Evolutionary conservation across 768 basidiomycete genomes (phyloP).

Genomic region (Kwoniella dejecticola): DNA sequence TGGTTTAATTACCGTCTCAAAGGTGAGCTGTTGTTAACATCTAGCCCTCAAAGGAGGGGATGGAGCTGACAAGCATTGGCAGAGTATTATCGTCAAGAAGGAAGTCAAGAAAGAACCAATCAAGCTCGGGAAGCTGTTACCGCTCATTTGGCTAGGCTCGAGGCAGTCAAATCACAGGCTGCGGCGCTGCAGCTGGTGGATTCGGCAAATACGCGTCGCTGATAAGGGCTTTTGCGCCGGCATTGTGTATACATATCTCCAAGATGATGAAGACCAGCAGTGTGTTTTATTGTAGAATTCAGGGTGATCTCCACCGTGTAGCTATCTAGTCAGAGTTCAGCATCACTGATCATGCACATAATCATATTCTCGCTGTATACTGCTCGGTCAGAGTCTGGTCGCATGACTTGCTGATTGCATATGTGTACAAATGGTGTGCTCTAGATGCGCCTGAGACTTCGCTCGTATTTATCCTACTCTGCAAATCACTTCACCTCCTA

Average conservation of each 20-base stretch:
- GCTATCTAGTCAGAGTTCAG: too few species aligned
- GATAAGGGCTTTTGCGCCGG: too few species aligned
- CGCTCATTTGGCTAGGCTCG: slow-evolving; percentile 11
- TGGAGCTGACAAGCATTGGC: slow-evolving; percentile 1
- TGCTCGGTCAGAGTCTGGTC: too few species aligned
- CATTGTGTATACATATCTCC: neutral
- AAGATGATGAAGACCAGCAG: neutral
- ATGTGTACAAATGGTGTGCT: neutral
- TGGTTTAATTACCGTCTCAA: slow-evolving; percentile 41
- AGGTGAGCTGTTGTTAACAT: slow-evolving; percentile 29
- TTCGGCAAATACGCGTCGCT: too few species aligned
- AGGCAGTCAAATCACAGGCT: neutral
- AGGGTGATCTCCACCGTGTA: too few species aligned
- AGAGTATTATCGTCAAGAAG: slow-evolving; percentile 29
- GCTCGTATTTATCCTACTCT: slow-evolving; percentile 62
- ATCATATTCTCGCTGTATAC: too few species aligned
- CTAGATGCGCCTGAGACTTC: neutral
- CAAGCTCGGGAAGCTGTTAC: slow-evolving; percentile 5
- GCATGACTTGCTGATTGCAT: neutral
- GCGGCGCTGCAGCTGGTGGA: too few species aligned
- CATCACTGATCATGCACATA: too few species aligned
- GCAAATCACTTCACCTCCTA: slow-evolving; percentile 85
- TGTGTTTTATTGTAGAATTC: too few species aligned
- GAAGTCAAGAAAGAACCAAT: slow-evolving; percentile 8
- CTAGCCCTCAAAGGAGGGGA: too few species aligned